phyloP scores from a whole-genome alignment of 768 basidiomycete genomes.

The Pulveroboletus sp. region DNA sequence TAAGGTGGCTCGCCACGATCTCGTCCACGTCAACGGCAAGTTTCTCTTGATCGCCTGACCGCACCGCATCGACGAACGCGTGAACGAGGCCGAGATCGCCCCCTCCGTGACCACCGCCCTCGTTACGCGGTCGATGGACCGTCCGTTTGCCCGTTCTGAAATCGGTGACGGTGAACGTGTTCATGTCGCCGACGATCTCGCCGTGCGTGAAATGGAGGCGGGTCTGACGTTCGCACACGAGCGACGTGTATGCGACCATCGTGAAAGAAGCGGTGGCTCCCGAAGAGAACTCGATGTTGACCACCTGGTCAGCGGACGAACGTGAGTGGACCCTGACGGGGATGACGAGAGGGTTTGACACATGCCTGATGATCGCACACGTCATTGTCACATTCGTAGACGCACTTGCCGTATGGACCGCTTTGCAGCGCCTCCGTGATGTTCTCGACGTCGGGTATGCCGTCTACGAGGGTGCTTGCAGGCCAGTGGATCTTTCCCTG shows the following conservation, averaged over 20 bases:
- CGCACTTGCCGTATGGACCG: slow-evolving; percentile 77
- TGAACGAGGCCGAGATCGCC: slow-evolving; percentile 76
- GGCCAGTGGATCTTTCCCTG: slow-evolving; percentile 57
- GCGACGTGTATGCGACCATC: slow-evolving; percentile 81
- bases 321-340: neutral
- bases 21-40: slow-evolving; percentile 68
- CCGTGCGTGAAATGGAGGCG: slow-evolving; percentile 83
- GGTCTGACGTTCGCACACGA: slow-evolving; percentile 78
- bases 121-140: slow-evolving; percentile 44
- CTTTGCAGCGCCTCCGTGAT: slow-evolving; percentile 64
- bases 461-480: slow-evolving; percentile 64
- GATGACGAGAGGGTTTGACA: neutral
- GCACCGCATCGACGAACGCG: slow-evolving; percentile 74
- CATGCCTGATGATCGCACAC: slow-evolving; percentile 81
- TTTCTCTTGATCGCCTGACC: slow-evolving; percentile 53
- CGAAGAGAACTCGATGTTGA: slow-evolving; percentile 81
- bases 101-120: slow-evolving; percentile 78
- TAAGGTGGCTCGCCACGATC: slow-evolving; percentile 72
- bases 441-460: slow-evolving; percentile 83
- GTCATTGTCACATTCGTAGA: slow-evolving; percentile 81
- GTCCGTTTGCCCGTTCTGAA: slow-evolving; percentile 55
- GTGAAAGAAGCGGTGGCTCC: slow-evolving; percentile 84
- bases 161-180: slow-evolving; percentile 67
- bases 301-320: slow-evolving; percentile 50
- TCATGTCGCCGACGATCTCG: slow-evolving; percentile 87